phyloP scores from a whole-genome alignment of 164 flowering plant species.

The Nymphaea thermarum region DNA sequence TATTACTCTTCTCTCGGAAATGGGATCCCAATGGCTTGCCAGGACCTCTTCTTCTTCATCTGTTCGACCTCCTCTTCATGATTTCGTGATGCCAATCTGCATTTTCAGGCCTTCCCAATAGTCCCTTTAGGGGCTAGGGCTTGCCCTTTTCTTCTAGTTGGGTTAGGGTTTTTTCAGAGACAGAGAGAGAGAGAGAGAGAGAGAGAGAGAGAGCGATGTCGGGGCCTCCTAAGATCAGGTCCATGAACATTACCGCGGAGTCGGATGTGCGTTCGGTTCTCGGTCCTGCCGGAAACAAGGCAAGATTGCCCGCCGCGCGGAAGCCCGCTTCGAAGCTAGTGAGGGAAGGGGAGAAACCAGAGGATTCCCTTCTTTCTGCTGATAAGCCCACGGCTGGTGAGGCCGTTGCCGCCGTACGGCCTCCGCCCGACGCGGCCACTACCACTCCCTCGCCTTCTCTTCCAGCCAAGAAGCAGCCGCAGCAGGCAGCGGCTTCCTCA shows the following conservation, averaged over 20 bases:
- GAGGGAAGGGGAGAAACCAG: slow-evolving; percentile 29
- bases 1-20: too few relatives aligned
- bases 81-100: neutral
- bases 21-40: too few relatives aligned
- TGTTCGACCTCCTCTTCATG: neutral
- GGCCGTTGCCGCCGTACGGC: slow-evolving; percentile 15
- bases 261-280: slow-evolving; percentile 48
- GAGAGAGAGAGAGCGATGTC: slow-evolving; percentile 23
- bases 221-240: slow-evolving; percentile 49
- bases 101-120: neutral
- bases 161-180: neutral
- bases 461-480: neutral
- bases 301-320: slow-evolving; percentile 23
- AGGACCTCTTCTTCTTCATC: neutral
- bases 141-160: neutral
- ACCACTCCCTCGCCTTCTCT: slow-evolving; percentile 2
- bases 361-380: slow-evolving; percentile 2
- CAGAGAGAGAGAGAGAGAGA: neutral
- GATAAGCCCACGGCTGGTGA: slow-evolving; percentile 8
- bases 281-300: slow-evolving; percentile 50
- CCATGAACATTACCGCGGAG: slow-evolving; percentile 47
- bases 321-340: slow-evolving; percentile 33
- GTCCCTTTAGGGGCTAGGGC: neutral
- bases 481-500: slow-evolving; percentile 11
- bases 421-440: neutral